These are phyloP conservation scores for Rhazya stricta DNA, from an alignment of 257 asterid genomes.

Conservation along the genomic window DNA sequence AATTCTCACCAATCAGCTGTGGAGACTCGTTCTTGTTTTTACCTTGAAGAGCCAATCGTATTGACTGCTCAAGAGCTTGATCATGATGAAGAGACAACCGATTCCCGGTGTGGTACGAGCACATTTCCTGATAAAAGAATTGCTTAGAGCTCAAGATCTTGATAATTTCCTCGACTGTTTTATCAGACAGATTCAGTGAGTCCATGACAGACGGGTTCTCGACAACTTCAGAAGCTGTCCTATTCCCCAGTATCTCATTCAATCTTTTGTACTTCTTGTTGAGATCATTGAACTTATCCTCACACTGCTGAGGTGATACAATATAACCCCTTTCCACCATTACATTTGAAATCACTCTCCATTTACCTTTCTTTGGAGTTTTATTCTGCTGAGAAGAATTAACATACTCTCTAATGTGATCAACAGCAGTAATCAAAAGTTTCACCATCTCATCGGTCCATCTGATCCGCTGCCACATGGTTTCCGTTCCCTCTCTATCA, in stretches of 20 bases:
- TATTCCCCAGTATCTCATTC: conserved; percentile 37
- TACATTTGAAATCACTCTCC: conserved; percentile 44
- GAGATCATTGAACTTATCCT: conserved; percentile 55
- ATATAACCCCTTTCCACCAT: conserved; percentile 41
- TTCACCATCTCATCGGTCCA: conserved; percentile 60
- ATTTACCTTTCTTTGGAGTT: conserved; percentile 35
- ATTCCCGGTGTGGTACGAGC: conserved; percentile 37
- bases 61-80: conserved; percentile 19
- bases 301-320: conserved; percentile 65
- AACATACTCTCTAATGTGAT: conserved; percentile 24
- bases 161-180: conserved; percentile 31
- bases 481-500: conserved; percentile 17
- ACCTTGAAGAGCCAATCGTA: conserved; percentile 28
- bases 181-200: conserved; percentile 22
- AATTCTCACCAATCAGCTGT: conserved; percentile 10
- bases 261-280: conserved; percentile 45
- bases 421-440: conserved; percentile 43
- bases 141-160: conserved; percentile 43
- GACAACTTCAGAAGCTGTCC: conserved; percentile 25
- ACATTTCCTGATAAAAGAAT: conserved; percentile 42
- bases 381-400: background rate
- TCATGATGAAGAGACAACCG: conserved; percentile 34
- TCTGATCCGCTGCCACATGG: conserved; percentile 32
- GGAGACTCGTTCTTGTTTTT: conserved; percentile 11
- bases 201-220: conserved; percentile 39